Conservation (phyloP, 768 basidiomycete genomes). For the Tulasnella sp. region DNA sequence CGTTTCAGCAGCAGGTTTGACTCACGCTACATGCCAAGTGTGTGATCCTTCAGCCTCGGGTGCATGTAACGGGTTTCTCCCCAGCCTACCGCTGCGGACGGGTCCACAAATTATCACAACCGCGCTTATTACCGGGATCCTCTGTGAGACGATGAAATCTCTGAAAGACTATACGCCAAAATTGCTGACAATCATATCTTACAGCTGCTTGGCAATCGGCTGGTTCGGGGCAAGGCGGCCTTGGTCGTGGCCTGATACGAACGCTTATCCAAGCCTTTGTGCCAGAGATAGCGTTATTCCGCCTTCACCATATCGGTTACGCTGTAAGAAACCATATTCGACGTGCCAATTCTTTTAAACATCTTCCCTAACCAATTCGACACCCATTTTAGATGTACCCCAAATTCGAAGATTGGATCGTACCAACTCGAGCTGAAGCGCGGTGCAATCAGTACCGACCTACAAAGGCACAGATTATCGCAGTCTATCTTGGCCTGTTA, state of each 20-base stretch:
- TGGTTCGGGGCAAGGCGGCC: conserved; percentile 26
- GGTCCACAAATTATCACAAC: conserved; percentile 26
- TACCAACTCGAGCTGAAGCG: conserved; percentile 4
- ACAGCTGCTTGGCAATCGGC: conserved; percentile 28
- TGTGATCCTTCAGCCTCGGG: background rate
- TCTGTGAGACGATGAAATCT: background rate
- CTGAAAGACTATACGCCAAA: background rate
- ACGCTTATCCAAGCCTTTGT: conserved; percentile 23
- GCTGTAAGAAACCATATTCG: background rate
- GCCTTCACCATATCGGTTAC: conserved; percentile 18
- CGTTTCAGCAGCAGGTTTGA: background rate
- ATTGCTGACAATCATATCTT: background rate
- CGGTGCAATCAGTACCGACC: conserved; percentile 24
- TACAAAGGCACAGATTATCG: conserved; percentile 26
- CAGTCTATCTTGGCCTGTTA: conserved; percentile 19
- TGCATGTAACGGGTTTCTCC: conserved; percentile 16
- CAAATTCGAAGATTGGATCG: conserved; percentile 19
- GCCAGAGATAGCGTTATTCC: conserved; percentile 26
- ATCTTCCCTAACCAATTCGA: background rate
- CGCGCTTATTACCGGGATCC: conserved; percentile 22
- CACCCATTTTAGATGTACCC: conserved; percentile 13
- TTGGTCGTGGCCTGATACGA: conserved; percentile 4
- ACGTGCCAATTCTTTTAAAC: background rate
- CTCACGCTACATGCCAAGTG: conserved; percentile 24
- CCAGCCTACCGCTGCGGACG: conserved; percentile 17